phyloP scores from a whole-genome alignment of 2,329 filamentous ascomycete species.

The Fusarium miscanthi region DNA sequence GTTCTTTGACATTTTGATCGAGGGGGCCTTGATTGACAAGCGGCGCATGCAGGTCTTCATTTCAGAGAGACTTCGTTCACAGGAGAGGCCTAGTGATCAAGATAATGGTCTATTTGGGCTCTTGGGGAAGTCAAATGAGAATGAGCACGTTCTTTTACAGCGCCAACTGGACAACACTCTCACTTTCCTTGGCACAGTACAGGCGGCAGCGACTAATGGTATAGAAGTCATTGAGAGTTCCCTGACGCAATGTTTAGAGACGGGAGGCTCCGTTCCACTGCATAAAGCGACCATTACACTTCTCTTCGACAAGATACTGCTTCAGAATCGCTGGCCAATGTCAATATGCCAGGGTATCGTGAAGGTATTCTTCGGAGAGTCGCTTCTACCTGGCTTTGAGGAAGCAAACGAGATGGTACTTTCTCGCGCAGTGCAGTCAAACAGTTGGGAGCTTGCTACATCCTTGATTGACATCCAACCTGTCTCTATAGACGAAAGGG shows the following conservation, averaged over 20 bases:
- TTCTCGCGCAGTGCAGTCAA: neutral
- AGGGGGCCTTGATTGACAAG: neutral
- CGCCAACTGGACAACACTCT: neutral
- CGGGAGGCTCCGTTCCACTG: neutral
- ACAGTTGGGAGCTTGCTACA: neutral
- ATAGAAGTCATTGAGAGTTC: neutral
- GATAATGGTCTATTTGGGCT: neutral
- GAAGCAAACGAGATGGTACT: neutral
- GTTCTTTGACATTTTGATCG: neutral
- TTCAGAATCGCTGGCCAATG: neutral
- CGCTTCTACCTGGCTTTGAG: neutral
- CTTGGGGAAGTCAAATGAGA: neutral
- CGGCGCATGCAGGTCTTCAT: neutral
- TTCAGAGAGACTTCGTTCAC: neutral
- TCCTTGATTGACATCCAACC: neutral
- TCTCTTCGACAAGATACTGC: neutral
- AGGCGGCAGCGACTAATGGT: neutral
- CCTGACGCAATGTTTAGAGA: neutral
- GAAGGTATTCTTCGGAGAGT: neutral
- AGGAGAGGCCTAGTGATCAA: neutral
- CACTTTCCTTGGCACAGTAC: neutral
- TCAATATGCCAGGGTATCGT: neutral
- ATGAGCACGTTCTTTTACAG: neutral
- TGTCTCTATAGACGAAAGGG: neutral
- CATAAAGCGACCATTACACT: neutral